These are phyloP conservation scores for Cutaneotrichosporon daszewskae DNA, from an alignment of 1,284 basidiomycete species.

Conservation along the genomic window DNA sequence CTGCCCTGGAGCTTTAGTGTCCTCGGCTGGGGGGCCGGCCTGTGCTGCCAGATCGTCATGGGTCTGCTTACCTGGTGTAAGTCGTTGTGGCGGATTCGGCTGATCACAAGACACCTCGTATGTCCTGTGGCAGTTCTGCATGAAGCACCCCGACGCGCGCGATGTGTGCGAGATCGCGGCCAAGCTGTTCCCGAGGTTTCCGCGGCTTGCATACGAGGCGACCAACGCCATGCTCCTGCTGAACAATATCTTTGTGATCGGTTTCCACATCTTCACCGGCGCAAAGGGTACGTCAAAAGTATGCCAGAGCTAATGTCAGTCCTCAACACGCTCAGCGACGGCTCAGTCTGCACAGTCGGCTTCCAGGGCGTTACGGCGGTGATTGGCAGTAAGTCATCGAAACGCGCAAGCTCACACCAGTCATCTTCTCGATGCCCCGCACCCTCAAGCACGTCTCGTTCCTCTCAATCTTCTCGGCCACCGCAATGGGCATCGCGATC, in stretches of 20 bases:
- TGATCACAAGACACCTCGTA: constrained; percentile 34
- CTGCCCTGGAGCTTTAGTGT: constrained; percentile 39
- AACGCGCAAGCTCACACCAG: constrained; percentile 16
- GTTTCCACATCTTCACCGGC: constrained; percentile 47
- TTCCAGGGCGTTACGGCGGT: constrained; percentile 53
- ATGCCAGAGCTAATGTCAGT: constrained; percentile 18
- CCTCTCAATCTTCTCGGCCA: constrained; percentile 48
- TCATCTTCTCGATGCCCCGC: constrained; percentile 54
- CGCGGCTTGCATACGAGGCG: constrained; percentile 33
- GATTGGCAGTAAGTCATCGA: constrained; percentile 38
- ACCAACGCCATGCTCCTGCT: constrained; percentile 36
- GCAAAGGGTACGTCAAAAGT: constrained; percentile 28
- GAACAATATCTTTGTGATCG: constrained; percentile 46
- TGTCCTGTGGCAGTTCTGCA: constrained; percentile 52
- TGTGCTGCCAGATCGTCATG: constrained; percentile 57
- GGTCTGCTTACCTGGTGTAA: constrained; percentile 48
- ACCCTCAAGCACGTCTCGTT: constrained; percentile 54
- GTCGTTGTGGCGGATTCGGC: constrained; percentile 2
- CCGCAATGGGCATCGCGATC: constrained; percentile 58
- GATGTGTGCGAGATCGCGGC: constrained; percentile 62
- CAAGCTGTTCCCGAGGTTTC: constrained; percentile 49
- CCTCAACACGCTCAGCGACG: constrained; percentile 58
- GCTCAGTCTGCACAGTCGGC: constrained; percentile 55
- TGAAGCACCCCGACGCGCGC: constrained; percentile 57
- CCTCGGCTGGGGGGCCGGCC: constrained; percentile 43